Evolutionary conservation across 1,139 yeast genomes (phyloP), one percentile per base, ranked within the genome.

Genomic region (Lodderomyces theae): DNA sequence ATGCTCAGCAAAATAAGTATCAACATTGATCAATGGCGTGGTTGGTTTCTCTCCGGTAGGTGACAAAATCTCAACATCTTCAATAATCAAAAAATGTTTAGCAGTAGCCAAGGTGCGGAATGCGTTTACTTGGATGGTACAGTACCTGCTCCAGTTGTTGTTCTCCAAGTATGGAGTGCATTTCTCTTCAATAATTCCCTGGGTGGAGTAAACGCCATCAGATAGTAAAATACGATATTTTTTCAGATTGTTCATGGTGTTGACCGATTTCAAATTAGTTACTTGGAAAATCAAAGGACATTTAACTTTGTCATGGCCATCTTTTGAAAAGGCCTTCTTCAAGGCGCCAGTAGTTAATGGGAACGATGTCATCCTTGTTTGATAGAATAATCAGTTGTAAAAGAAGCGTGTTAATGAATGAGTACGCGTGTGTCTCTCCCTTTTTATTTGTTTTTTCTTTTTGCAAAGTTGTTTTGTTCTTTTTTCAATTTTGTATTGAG

Each of bases 131-230:
- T 58, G 57, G 32, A 71, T 58, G 30, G 69, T 54, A 30, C 69
- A 62, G 44, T 57, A 53, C 42, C 64, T 54, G 46, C 58, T 49
- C 47, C 69, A 68, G 11, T 77, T 74, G 48, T 73, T 63, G 35
- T 67, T 58, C 45, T 72, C 76, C 42, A 80, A 72, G 49, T 74
- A 70, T 4, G 72, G 66, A 41, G 77, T 75, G 48, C 80, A 74
- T 33, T 69, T 71, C 39, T 82, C 82, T 52, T 82, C 82, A 50
- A 83, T 70, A 39, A 84, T 73, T 1, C 86, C 86, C 52, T 84
- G 86, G 44, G 80, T 69, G 32, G 74, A 68, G 57, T 72, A 80
- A 16, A 62, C 64, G 19, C 92, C 90, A 61, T 84, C 94, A 40
- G 79, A 78, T 41, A 84, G 60, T 64, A 83, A 65, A 35, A 80